Conservation (phyloP, 345 rosid genomes). For the Camelina laxa region DNA sequence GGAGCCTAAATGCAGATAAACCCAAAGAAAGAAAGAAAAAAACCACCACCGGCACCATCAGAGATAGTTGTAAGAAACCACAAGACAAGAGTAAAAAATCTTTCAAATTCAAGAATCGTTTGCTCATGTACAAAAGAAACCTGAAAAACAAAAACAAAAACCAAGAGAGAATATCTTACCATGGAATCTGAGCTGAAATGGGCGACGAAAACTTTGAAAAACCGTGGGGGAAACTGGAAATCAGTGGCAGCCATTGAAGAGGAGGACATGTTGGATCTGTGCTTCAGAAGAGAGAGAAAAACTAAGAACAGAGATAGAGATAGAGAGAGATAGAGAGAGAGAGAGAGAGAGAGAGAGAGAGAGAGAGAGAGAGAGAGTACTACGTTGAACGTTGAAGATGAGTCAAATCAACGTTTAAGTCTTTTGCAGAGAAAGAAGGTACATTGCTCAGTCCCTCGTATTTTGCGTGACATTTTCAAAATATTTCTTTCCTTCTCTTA, state of each 20-base stretch:
- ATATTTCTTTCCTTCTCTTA: neutral
- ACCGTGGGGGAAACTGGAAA: neutral
- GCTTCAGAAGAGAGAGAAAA: neutral
- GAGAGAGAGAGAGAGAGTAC: neutral
- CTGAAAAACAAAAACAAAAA: neutral
- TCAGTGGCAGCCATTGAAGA: conserved; percentile 8
- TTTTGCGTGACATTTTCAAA: neutral
- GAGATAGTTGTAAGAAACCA: neutral
- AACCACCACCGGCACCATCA: neutral
- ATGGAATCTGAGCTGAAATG: conserved; percentile 12
- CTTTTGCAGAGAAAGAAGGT: neutral
- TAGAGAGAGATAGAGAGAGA: too few relatives aligned
- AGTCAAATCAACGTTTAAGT: neutral
- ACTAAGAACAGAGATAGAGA: neutral
- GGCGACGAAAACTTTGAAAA: conserved; percentile 13
- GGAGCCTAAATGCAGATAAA: neutral
- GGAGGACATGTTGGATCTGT: neutral
- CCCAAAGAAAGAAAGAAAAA: neutral
- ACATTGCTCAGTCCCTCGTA: neutral
- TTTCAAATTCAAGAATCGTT: neutral
- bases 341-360: too few relatives aligned
- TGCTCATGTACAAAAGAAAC: neutral
- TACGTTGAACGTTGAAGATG: neutral
- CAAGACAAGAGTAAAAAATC: neutral
- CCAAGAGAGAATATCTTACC: neutral